Base-by-base conservation (phyloP, 2,329 filamentous ascomycete genomes). In the Trematosphaeria pertusa region DNA sequence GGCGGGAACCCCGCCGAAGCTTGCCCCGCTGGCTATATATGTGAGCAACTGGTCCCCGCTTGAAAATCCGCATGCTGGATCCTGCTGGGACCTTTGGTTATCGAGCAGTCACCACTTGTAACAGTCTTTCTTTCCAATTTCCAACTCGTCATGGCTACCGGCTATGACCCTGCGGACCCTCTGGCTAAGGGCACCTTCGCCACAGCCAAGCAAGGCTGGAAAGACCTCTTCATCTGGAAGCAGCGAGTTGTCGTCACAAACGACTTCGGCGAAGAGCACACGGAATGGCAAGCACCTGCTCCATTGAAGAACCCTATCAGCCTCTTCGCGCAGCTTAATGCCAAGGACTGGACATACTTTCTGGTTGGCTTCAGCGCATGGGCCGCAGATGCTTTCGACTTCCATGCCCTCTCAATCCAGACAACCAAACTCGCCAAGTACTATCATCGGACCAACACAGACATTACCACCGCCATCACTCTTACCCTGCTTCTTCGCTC, bases 341-440 rank as follows among this genome's bases (percentile, higher is more conserved):
- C 76, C 18, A 82, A 78, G 50, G 85, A 88, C 65, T 93, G 89
- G 88, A 64, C 88, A 12, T 91, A 89, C 75, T 78, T 93, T 73
- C 54, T 88, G 31, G 86, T 91, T 9, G 89, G 88, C 3, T 85
- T 92, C 64, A 71, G 81, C 24, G 86, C 88, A 12, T 93, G 89
- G 89, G 88, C 84, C 1, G 88, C 88, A 46, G 89, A 93, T 68
- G 88, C 89, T 3, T 93, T 92, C 67, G 89, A 91, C 71, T 93
- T 92, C 67, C 88, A 91, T 71, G 87, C 89, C 19, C 78, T 93
- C 7, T 88, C 86, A 4, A 89, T 93, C 54, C 88, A 91, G 69
- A 89, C 88, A 3, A 81, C 81, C 57, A 90, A 91, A 73, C 76
- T 92, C 18, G 81, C 82, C 4, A 70, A 77, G 2, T 83, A 82